Conservation (phyloP, 257 asterid species). For the Plantago elongata region DNA sequence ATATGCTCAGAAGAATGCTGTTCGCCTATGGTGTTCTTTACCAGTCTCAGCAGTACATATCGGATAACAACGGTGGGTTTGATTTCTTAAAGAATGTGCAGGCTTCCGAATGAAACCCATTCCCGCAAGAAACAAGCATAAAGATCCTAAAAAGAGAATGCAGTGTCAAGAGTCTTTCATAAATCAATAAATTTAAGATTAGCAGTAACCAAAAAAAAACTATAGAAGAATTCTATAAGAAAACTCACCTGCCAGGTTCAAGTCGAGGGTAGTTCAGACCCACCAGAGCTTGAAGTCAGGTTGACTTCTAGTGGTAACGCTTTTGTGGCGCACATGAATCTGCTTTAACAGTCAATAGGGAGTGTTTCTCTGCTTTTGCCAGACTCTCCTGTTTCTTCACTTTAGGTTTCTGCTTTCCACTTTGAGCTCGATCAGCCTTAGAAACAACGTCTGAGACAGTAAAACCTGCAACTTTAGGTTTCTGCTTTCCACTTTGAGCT, state of each 20-base stretch:
- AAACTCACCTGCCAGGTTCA: neutral
- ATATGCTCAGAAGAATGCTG: too few relatives aligned
- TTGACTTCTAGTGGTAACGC: neutral
- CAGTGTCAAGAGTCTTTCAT: too few relatives aligned
- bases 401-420: slow-evolving; percentile 24
- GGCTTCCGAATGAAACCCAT: too few relatives aligned
- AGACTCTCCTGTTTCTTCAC: slow-evolving; percentile 35
- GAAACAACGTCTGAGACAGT: slow-evolving; percentile 74
- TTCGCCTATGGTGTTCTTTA: too few relatives aligned
- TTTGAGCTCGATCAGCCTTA: slow-evolving; percentile 56
- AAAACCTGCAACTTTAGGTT: slow-evolving; percentile 67
- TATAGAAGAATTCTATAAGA: neutral
- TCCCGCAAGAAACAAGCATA: too few relatives aligned
- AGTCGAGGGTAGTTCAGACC: neutral
- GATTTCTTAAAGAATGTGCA: too few relatives aligned
- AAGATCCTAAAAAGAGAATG: too few relatives aligned
- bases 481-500: slow-evolving; percentile 35
- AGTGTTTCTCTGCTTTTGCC: slow-evolving; percentile 4
- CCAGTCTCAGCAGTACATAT: too few relatives aligned
- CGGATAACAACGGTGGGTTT: too few relatives aligned
- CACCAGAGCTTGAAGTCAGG: neutral
- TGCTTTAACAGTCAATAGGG: slow-evolving; percentile 14
- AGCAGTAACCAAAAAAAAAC: too few relatives aligned
- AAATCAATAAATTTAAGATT: too few relatives aligned
- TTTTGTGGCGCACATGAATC: slow-evolving; percentile 17